Percentiles rank a stretch among this genome's conserved stretches.
Conservation (phyloP, 2,329 filamentous ascomycete species). For the Aspergillus persii region DNA sequence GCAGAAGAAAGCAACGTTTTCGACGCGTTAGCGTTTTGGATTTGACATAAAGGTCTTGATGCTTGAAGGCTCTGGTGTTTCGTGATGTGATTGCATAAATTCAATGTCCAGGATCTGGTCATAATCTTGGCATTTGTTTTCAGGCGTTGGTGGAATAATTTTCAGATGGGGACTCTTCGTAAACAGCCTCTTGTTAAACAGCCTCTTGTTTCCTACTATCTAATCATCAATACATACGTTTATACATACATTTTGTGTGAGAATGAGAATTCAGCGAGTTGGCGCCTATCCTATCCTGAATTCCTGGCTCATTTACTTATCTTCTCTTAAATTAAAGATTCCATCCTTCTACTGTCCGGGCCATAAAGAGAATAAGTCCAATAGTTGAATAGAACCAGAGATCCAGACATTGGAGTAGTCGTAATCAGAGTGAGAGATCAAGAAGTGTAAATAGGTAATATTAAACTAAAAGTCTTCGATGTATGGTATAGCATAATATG, state of each 20-base stretch:
- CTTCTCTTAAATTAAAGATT: too few species aligned
- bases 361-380: too few species aligned
- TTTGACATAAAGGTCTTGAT: slow-evolving; percentile 16
- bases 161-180: too few species aligned
- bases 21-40: slow-evolving; percentile 36
- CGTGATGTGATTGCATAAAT: too few species aligned
- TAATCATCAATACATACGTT: neutral
- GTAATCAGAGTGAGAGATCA: neutral
- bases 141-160: neutral
- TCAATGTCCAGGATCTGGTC: too few species aligned
- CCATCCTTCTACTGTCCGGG: too few species aligned
- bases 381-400: too few species aligned
- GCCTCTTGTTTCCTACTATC: neutral
- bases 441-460: neutral
- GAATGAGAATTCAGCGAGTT: too few species aligned
- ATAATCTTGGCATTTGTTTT: neutral
- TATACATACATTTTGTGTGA: neutral
- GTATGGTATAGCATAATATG: neutral
- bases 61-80: neutral
- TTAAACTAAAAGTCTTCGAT: neutral
- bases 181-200: neutral
- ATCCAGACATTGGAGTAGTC: too few species aligned
- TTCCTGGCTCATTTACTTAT: too few species aligned
- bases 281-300: too few species aligned
- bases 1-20: slow-evolving; percentile 29